phyloP scores from a whole-genome alignment of 371 early-diverging fungal genomes.

The Coemansia sp. region DNA sequence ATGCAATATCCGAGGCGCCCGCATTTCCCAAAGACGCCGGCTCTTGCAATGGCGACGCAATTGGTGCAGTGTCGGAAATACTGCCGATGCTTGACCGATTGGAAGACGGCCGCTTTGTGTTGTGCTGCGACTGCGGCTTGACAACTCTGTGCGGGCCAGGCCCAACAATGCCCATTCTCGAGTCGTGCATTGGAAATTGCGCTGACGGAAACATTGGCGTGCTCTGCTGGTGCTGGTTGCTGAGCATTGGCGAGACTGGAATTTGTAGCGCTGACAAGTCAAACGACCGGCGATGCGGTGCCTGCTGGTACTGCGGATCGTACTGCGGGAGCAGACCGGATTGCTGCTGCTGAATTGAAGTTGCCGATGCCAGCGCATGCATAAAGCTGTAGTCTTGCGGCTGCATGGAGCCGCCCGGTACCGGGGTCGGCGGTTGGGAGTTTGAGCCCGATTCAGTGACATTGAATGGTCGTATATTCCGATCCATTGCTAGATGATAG shows the following conservation, averaged over 20 bases:
- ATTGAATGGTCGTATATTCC: not conserved
- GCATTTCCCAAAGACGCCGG: not conserved
- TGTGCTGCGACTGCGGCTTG: slow-evolving; percentile 6
- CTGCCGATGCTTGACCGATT: slow-evolving; percentile 3
- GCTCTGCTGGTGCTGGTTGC: slow-evolving; percentile 1
- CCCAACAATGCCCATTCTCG: not conserved
- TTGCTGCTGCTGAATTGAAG: slow-evolving; percentile 9
- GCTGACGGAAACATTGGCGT: not conserved
- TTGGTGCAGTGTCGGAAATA: not conserved
- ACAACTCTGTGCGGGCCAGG: not conserved
- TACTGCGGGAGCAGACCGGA: slow-evolving; percentile 2
- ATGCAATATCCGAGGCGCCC: slow-evolving; percentile 44
- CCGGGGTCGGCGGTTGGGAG: not conserved
- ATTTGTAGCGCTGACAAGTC: slow-evolving; percentile 24
- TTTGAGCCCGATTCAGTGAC: not conserved
- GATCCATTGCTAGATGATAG: slow-evolving; percentile 13
- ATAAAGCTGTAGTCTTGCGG: slow-evolving; percentile 6
- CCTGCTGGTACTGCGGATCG: slow-evolving; percentile 6
- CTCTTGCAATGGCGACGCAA: slow-evolving; percentile 17
- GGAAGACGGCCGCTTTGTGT: slow-evolving; percentile 7
- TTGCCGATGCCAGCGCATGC: slow-evolving; percentile 14
- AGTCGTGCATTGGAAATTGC: not conserved
- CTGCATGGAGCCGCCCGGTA: not conserved
- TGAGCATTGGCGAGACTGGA: slow-evolving; percentile 2
- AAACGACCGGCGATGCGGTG: slow-evolving; percentile 29